Evolutionary conservation across 441 rosid genomes (phyloP), one percentile per base, ranked within the genome.

Genomic region (Gossypium laxum): DNA sequence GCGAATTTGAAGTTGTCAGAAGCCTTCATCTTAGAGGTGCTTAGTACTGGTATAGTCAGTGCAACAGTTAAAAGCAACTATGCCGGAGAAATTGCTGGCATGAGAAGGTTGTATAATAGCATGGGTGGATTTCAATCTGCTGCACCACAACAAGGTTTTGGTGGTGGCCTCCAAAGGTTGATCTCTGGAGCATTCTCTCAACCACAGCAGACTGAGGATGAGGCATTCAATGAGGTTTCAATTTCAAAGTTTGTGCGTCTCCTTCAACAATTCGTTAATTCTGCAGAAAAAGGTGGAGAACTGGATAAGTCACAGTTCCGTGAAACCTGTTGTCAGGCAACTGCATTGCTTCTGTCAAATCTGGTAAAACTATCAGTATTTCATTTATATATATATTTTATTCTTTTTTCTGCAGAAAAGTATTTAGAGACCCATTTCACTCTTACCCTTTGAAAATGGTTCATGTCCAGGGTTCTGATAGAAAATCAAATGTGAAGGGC

Each of bases 61-160:
- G 99, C 99, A 80, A 95, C 98, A 17, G 92, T 84, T 22, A 92
- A 95, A 81, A 88, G 93, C 80, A 95, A 95, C 71, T 91, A 91
- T 83, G 93, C 96, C 50, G 98, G 99, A 80, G 96, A 95, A 87
- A 92, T 95, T 78, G 96, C 97, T 72, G 99, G 99, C 78, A 91
- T 95, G 99, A 87, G 96, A 83, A 87, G 96, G 81, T 81, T 95
- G 79, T 92, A 89, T 79, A 89, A 81, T 87, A 91, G 95, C 83
- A 87, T 95, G 71, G 97, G 97, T 69, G 99, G 97, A 69, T 89
- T 92, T 81, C 96, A 92, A 78, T 69, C 91, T 72, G 88, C 83
- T 66, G 74, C 78, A 26, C 15, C 82, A 22, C 83, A 90, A 69
- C 51, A 85, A 70, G 89, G 90, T 78, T 75, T 84, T 82, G 89